A percentile compares a stretch with the other conserved stretches of the same genome.
Evolutionary conservation across 1,139 yeast species (phyloP).

Genomic region (Suhomyces kunorum): DNA sequence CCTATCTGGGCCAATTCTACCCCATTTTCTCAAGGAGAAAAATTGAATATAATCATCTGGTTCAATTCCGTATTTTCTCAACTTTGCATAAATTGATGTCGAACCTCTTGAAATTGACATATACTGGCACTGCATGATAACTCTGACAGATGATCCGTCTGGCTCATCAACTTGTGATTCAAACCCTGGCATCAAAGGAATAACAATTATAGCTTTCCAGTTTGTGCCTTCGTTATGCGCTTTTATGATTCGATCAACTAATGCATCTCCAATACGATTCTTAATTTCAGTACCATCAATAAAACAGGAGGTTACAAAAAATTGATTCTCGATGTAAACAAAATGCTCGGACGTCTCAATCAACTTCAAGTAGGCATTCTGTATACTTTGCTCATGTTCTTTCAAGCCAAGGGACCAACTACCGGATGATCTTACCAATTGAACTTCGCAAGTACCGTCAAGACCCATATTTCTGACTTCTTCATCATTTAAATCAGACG

Average conservation of each 20-base stretch:
- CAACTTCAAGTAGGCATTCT: conserved; percentile 84
- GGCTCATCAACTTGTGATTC: conserved; percentile 91
- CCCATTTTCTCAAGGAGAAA: conserved; percentile 94
- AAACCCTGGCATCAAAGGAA: conserved; percentile 98
- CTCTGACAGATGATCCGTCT: conserved; percentile 90
- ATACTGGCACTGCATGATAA: conserved; percentile 96
- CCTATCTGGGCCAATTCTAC: conserved; percentile 77
- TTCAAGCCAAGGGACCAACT: conserved; percentile 90
- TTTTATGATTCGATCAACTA: conserved; percentile 88
- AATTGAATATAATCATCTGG: conserved; percentile 93
- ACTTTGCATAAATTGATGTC: conserved; percentile 83
- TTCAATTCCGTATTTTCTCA: conserved; percentile 75
- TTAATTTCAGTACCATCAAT: conserved; percentile 85
- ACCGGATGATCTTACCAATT: conserved; percentile 84
- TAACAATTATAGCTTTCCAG: conserved; percentile 90
- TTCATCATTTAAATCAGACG: conserved; percentile 77
- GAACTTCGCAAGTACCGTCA: conserved; percentile 89
- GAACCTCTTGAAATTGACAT: conserved; percentile 91
- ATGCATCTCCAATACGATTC: conserved; percentile 92
- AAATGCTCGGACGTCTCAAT: conserved; percentile 93
- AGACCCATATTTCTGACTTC: conserved; percentile 66
- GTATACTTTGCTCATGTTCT: conserved; percentile 86
- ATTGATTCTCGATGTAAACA: conserved; percentile 92
- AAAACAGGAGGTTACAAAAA: conserved; percentile 84
- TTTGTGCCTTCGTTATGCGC: conserved; percentile 75